Conservation (phyloP, 192 early-diverging fungal genomes). For the Geosiphon pyriformis region DNA sequence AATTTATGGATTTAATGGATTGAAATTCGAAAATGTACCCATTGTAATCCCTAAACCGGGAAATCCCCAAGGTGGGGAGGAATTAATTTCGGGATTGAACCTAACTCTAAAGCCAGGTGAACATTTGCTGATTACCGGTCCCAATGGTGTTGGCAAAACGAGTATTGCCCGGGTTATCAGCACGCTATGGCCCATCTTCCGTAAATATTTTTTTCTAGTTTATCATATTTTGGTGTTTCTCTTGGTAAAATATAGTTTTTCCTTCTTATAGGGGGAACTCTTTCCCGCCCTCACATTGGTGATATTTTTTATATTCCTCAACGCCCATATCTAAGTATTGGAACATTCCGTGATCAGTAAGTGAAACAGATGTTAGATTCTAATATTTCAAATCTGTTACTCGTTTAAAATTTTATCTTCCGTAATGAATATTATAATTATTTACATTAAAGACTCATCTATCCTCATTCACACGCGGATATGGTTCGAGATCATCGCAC, state of each 20-base stretch:
- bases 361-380: too few species aligned
- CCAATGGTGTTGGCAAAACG: slow-evolving; percentile 93
- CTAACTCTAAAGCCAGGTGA: slow-evolving; percentile 81
- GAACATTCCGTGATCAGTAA: slow-evolving; percentile 89
- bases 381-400: too few species aligned
- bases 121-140: slow-evolving; percentile 88
- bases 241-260: neutral
- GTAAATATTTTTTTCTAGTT: slow-evolving; percentile 22
- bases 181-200: slow-evolving; percentile 92
- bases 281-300: slow-evolving; percentile 63
- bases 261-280: slow-evolving; percentile 45
- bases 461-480: slow-evolving; percentile 83
- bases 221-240: neutral
- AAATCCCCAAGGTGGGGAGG: slow-evolving; percentile 59
- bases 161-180: slow-evolving; percentile 89
- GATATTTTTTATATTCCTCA: slow-evolving; percentile 99
- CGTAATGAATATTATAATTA: too few species aligned
- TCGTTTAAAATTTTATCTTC: too few species aligned
- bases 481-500: slow-evolving; percentile 68
- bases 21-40: slow-evolving; percentile 83
- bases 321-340: slow-evolving; percentile 88
- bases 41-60: slow-evolving; percentile 82
- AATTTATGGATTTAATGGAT: slow-evolving; percentile 55
- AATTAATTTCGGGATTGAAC: slow-evolving; percentile 72
- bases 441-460: slow-evolving; percentile 63